Percentiles rank a stretch among this genome's conserved stretches.
Evolutionary conservation across 192 early-diverging fungal species (phyloP).

Genomic region (Borealophlyctis nickersoniae): DNA sequence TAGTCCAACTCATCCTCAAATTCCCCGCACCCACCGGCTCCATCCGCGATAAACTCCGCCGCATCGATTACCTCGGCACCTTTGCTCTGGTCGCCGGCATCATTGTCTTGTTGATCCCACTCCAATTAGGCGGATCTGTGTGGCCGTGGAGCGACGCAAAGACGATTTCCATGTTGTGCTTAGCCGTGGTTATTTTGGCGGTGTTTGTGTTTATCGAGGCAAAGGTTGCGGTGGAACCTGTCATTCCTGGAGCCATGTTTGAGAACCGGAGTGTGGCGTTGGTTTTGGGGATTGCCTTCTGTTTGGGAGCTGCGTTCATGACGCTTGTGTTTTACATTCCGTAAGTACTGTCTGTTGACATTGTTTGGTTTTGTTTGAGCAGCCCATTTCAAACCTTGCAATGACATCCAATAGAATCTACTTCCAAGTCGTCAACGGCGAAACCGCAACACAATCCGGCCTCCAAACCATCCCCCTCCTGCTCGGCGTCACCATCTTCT

Average conservation of each 20-base stretch:
- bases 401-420: slow-evolving; percentile 53
- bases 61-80: slow-evolving; percentile 69
- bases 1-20: slow-evolving; percentile 57
- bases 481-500: slow-evolving; percentile 66
- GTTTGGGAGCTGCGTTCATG: slow-evolving; percentile 42
- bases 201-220: slow-evolving; percentile 64
- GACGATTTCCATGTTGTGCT: slow-evolving; percentile 56
- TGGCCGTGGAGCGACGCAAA: slow-evolving; percentile 59
- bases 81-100: slow-evolving; percentile 48
- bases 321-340: slow-evolving; percentile 67
- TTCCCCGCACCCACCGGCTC: slow-evolving; percentile 54
- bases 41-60: slow-evolving; percentile 53
- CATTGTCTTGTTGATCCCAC: slow-evolving; percentile 64
- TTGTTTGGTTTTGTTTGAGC: too few relatives aligned
- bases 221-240: slow-evolving; percentile 60
- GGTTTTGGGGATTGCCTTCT: slow-evolving; percentile 34
- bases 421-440: slow-evolving; percentile 78
- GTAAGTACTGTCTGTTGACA: too few relatives aligned
- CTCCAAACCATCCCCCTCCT: slow-evolving; percentile 72
- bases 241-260: slow-evolving; percentile 68
- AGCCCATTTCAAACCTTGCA: not conserved
- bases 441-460: slow-evolving; percentile 71
- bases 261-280: slow-evolving; percentile 42
- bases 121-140: slow-evolving; percentile 70
- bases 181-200: slow-evolving; percentile 43